Evolutionary conservation across 2,329 filamentous ascomycete species (phyloP), one percentile per base, ranked within the genome.

Genomic region (Phyllosticta paracitricarpa): DNA sequence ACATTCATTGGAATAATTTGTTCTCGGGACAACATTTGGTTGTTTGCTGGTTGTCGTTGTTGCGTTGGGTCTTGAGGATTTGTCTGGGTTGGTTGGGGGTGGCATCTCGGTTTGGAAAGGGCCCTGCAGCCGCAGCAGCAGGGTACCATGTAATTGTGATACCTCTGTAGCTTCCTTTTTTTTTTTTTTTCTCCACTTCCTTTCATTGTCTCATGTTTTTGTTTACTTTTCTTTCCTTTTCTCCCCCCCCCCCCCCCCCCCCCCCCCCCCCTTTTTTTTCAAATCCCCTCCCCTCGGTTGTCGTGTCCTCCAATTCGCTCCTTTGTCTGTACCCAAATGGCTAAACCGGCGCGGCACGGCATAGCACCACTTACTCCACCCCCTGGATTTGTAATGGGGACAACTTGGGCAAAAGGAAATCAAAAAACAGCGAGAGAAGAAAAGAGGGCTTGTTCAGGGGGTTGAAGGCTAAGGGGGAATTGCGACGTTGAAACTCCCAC

Each of bases 211-310:
- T 48, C 40, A 48, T n/a, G 6, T 48, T 48, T 48, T 48, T 48
- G 5, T 57, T 63, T 61, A 35, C 48, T n/a, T 51, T 63, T 64
- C 22, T 63, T 62, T 62, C 66, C 64, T 63, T 63, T 62, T 62
- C 64, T 56, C 63, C 66, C 62, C 68, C 68, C 67, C 67, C 65
- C 64, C 67, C 67, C 65, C 64, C n/a, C n/a, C 63, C 66, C 62
- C 68, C 68, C 63, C 66, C 62, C 68, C 68, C 67, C 67, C 65
- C 64, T 67, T 59, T 67, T 14, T 9, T 40, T 40, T 40, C 4
- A 14, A 9, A 12, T 40, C 9, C 9, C 17, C 9, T 40, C 33
- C 17, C 7, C 17, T 6, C 17, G 33, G 2, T 40, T 3, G 10
- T 10, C 33, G 2, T 12, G 3, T 14, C 33, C 33, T 40, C 17